Evolutionary conservation across 1,139 yeast species (phyloP).

Genomic region (Hemisphaericaspora subhashii): DNA sequence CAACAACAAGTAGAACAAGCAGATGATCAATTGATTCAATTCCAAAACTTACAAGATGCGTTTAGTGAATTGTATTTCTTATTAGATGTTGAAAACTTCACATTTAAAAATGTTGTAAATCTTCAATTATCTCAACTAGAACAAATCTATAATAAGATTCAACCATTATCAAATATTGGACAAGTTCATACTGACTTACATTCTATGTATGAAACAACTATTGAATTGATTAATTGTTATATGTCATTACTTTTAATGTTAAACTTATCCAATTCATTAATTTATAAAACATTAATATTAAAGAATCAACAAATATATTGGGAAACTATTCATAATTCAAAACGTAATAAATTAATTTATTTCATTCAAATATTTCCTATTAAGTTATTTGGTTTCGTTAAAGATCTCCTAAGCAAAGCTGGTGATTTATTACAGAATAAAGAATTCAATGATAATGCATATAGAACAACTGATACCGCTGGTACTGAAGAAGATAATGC

Average conservation of each 20-base stretch:
- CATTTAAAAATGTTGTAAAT: constrained; percentile 17
- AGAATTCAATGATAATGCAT: constrained; percentile 3
- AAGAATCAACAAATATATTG: constrained; percentile 40
- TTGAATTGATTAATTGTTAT: constrained; percentile 26
- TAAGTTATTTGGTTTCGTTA: constrained; percentile 18
- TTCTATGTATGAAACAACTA: constrained; percentile 8
- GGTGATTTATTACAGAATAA: constrained; percentile 6
- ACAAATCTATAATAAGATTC: constrained; percentile 11
- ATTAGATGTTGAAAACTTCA: constrained; percentile 26
- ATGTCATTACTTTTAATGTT: constrained; percentile 25
- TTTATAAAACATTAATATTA: constrained; percentile 35
- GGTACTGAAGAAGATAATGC: constrained; percentile 21
- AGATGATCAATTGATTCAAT: constrained; percentile 3
- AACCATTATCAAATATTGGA: neutral
- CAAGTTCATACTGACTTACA: constrained; percentile 8
- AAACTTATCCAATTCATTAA: constrained; percentile 33
- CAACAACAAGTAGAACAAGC: constrained; percentile 24
- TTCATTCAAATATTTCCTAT: constrained; percentile 37
- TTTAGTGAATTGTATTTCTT: constrained; percentile 27
- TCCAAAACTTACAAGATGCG: constrained; percentile 20
- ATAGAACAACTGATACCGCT: constrained; percentile 4
- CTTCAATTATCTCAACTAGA: constrained; percentile 17
- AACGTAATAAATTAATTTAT: constrained; percentile 28
- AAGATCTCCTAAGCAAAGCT: constrained; percentile 9
- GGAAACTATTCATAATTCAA: constrained; percentile 30